Conservation (phyloP, 2,329 filamentous ascomycete genomes). For the Alternaria sp. region DNA sequence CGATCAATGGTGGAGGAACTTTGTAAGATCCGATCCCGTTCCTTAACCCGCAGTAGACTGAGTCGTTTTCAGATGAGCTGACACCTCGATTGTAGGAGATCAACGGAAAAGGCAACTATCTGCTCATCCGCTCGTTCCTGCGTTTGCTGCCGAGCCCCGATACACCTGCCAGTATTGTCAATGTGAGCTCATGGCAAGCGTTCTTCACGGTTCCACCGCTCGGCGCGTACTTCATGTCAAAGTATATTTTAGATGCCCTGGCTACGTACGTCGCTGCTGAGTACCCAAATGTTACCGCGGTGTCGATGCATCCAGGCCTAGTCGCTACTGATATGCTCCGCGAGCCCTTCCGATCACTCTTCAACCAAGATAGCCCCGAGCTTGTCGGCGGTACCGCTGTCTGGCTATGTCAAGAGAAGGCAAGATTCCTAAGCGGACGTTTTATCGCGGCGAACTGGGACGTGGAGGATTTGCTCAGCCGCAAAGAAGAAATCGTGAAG, state of each 20-base stretch:
- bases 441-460: slow-evolving; percentile 41
- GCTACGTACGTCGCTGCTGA: slow-evolving; percentile 27
- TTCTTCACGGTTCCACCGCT: slow-evolving; percentile 20
- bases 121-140: slow-evolving; percentile 45
- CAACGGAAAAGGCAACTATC: slow-evolving; percentile 47
- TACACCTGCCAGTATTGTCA: slow-evolving; percentile 33
- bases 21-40: slow-evolving; percentile 19
- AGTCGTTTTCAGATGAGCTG: neutral
- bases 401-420: slow-evolving; percentile 37
- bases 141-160: slow-evolving; percentile 25
- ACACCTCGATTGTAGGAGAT: slow-evolving; percentile 34
- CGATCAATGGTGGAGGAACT: slow-evolving; percentile 28
- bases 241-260: slow-evolving; percentile 19
- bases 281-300: slow-evolving; percentile 24
- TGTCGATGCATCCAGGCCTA: slow-evolving; percentile 26
- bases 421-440: slow-evolving; percentile 37
- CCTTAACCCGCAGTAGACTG: neutral
- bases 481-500: slow-evolving; percentile 30
- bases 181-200: slow-evolving; percentile 18
- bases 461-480: slow-evolving; percentile 39
- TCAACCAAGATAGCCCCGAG: slow-evolving; percentile 34
- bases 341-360: slow-evolving; percentile 21
- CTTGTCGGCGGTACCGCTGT: slow-evolving; percentile 40
- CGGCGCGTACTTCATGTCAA: slow-evolving; percentile 23
- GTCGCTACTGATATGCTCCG: slow-evolving; percentile 27